phyloP scores from a whole-genome alignment of 139 green algal genomes.

The Pycnococcus provasolii region DNA sequence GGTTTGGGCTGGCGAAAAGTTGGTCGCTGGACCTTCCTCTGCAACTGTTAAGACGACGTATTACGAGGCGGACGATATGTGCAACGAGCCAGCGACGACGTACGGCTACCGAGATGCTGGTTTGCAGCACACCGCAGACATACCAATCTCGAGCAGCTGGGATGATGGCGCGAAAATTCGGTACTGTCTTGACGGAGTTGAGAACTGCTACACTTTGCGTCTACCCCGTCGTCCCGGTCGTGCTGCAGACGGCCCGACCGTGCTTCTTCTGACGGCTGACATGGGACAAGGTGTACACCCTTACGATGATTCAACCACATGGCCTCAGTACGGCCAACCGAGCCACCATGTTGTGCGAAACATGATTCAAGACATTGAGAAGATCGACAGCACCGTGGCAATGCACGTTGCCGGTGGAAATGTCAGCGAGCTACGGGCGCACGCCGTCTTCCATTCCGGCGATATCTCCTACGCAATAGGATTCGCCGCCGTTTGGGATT shows the following conservation, averaged over 20 bases:
- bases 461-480: constrained; percentile 26
- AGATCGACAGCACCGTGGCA: not conserved
- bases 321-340: not conserved
- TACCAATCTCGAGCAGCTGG: not conserved
- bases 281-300: not conserved
- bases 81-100: not conserved
- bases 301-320: not conserved
- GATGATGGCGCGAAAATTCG: no score
- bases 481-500: constrained; percentile 16
- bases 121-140: not conserved
- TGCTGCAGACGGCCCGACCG: not conserved
- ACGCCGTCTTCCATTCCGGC: constrained; percentile 22
- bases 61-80: constrained; percentile 4
- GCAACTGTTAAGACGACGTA: not conserved
- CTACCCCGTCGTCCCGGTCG: not conserved
- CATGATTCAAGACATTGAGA: not conserved
- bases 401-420: not conserved
- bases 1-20: no score
- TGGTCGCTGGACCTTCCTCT: no score
- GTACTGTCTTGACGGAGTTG: no score
- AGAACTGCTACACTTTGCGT: no score
- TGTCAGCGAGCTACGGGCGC: not conserved
- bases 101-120: constrained; percentile 5
- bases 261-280: not conserved
- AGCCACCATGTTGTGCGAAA: not conserved